These are phyloP conservation scores for Paragyromitra xinjiangensis DNA, from an alignment of 495 filamentous ascomycete species.

Conservation along the genomic window DNA sequence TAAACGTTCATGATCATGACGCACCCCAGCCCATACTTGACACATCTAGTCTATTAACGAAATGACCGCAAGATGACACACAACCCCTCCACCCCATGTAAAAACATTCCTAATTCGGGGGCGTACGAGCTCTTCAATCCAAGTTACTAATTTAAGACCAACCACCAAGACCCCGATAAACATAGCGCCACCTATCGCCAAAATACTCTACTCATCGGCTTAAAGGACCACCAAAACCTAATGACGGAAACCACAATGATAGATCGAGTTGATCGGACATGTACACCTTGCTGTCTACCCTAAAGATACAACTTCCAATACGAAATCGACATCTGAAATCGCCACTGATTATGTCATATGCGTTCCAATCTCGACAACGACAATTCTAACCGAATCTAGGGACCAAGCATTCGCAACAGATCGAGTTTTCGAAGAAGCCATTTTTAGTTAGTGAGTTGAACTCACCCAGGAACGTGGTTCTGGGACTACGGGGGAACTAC, in stretches of 20 bases:
- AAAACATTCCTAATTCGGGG: too few species aligned
- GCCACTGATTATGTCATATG: background rate
- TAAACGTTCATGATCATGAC: too few species aligned
- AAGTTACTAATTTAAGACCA: too few species aligned
- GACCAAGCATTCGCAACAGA: background rate
- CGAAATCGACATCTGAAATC: background rate
- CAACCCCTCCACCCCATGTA: background rate
- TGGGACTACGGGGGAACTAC: background rate
- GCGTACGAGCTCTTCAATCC: too few species aligned
- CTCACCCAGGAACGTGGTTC: background rate
- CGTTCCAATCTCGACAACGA: background rate
- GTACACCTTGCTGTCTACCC: background rate
- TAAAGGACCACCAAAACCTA: background rate
- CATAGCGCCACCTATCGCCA: background rate
- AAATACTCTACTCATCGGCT: background rate
- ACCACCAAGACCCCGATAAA: background rate
- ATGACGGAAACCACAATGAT: background rate
- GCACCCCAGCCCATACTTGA: too few species aligned
- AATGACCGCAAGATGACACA: background rate
- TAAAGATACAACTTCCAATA: background rate
- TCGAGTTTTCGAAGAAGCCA: background rate
- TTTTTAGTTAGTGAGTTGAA: background rate
- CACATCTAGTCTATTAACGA: background rate
- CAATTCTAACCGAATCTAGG: background rate
- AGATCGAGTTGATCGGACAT: background rate